Base-by-base conservation (phyloP, 2,329 filamentous ascomycete species). In the Colletotrichum eremochloae region DNA sequence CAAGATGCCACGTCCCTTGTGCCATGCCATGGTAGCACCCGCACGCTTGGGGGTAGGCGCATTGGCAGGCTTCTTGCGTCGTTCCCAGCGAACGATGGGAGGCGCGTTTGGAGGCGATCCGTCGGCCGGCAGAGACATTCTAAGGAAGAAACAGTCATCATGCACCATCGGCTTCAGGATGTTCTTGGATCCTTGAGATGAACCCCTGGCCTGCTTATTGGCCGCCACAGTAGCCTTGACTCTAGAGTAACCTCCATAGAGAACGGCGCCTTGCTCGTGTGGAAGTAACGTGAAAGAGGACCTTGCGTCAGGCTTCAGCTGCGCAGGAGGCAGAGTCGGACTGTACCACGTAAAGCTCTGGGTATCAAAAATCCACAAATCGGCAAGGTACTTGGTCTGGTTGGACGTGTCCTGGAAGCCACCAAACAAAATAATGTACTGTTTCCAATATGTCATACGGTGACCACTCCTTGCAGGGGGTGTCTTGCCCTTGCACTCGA, bases 361-460 rank as follows among this genome's bases (percentile, higher is more conserved):
- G 42, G 94, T 97, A 82, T 99, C 96, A 81, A 97, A 99, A 65
- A 98, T 88, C 96, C 96, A 99, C 46, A 98, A 85, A 81, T 99
- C 96, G 50, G 93, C 91, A 20, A 99, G 84, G 80, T 99, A 99
- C 80, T 95, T 97, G 6, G 96, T 98, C 80, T 95, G 93, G 80
- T 97, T 94, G 12, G 94, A 96, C 0, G 96, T 98, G 80, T 98
- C 96, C 82, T 99, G 96, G 81, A 99, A 99, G 0, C 96, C 96
- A 70, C 96, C 96, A 79, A 97, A 98, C 1, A 99, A 86, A 71
- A 99, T 89, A 74, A 99, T 95, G 82, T 97, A 98, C 80, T 98
- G 94, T 84, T 98, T 98, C 88, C 91, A 98, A 81, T 94, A 96
- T 3, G 95, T 97, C 95, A 99, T 97, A 76, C 96, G 90, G 82